phyloP scores from a whole-genome alignment of 768 basidiomycete genomes.

The Psilocybe cubensis region DNA sequence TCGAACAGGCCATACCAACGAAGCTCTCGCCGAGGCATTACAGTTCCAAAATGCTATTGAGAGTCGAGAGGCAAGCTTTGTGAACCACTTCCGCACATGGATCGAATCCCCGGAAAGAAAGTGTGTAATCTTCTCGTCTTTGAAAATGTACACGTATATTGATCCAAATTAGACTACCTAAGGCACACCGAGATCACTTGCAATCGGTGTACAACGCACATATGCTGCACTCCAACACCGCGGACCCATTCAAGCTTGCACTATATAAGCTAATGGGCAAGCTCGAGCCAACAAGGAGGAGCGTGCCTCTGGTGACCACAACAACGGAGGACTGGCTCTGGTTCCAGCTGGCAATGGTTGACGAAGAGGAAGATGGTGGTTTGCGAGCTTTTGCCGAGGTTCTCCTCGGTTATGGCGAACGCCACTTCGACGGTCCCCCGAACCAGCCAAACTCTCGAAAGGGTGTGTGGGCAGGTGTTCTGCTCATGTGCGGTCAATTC shows the following conservation, averaged over 20 bases:
- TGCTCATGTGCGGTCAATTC: constrained; percentile 93
- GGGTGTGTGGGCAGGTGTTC: constrained; percentile 80
- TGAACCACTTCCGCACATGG: constrained; percentile 83
- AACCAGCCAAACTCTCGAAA: constrained; percentile 60
- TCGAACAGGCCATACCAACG: constrained; percentile 79
- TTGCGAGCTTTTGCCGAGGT: constrained; percentile 77
- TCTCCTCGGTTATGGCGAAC: constrained; percentile 76
- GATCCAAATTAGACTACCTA: constrained; percentile 55
- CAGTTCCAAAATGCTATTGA: constrained; percentile 73
- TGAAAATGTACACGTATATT: constrained; percentile 1
- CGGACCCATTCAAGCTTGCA: constrained; percentile 95
- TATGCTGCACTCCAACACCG: constrained; percentile 85
- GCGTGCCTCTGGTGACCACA: constrained; percentile 80
- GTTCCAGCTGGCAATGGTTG: constrained; percentile 93
- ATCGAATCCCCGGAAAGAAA: constrained; percentile 78
- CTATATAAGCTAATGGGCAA: constrained; percentile 95
- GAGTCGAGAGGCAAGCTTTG: constrained; percentile 81
- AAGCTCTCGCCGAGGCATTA: constrained; percentile 79
- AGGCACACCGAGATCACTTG: constrained; percentile 78
- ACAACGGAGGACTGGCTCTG: constrained; percentile 99
- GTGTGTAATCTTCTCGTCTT: constrained; percentile 41
- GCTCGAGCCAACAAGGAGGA: constrained; percentile 80
- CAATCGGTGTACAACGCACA: constrained; percentile 83
- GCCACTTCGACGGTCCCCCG: constrained; percentile 76
- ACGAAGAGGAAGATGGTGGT: constrained; percentile 82